phyloP scores from a whole-genome alignment of 257 asterid species.

The Thymus mandschuricus region DNA sequence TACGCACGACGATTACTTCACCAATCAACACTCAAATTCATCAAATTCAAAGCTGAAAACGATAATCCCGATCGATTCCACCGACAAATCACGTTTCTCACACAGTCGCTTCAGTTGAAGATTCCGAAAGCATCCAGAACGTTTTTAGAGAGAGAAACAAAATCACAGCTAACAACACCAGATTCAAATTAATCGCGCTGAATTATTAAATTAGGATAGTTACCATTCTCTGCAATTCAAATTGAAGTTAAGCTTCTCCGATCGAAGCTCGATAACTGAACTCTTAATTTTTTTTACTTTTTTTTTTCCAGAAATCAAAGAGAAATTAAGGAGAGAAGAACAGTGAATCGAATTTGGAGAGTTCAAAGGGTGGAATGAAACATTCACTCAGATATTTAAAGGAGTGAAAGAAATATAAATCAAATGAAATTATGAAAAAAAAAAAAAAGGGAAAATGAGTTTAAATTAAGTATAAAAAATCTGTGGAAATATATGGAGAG shows the following conservation, averaged over 20 bases:
- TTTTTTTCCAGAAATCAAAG: too few relatives aligned
- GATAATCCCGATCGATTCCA: background rate
- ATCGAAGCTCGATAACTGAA: background rate
- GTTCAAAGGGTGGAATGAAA: slow-evolving; percentile 12
- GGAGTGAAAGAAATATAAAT: background rate
- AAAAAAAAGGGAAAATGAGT: background rate
- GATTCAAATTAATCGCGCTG: slow-evolving; percentile 10
- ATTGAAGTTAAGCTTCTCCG: slow-evolving; percentile 2
- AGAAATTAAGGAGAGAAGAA: background rate
- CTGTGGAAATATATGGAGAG: background rate
- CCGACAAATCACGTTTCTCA: background rate
- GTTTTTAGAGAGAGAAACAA: slow-evolving; percentile 6
- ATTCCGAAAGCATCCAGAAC: background rate
- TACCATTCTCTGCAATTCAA: slow-evolving; percentile 33
- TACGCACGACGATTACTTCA: background rate
- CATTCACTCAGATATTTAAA: slow-evolving; percentile 21
- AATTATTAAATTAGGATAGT: background rate
- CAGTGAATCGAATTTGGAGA: background rate
- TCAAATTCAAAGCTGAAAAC: background rate
- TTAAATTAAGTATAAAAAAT: slow-evolving; percentile 28
- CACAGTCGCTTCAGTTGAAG: background rate
- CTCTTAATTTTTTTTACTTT: background rate
- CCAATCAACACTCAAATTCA: background rate
- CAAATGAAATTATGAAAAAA: background rate
- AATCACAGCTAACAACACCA: background rate